phyloP scores from a whole-genome alignment of 805 yeast genomes.

The Candida mattraensis region DNA sequence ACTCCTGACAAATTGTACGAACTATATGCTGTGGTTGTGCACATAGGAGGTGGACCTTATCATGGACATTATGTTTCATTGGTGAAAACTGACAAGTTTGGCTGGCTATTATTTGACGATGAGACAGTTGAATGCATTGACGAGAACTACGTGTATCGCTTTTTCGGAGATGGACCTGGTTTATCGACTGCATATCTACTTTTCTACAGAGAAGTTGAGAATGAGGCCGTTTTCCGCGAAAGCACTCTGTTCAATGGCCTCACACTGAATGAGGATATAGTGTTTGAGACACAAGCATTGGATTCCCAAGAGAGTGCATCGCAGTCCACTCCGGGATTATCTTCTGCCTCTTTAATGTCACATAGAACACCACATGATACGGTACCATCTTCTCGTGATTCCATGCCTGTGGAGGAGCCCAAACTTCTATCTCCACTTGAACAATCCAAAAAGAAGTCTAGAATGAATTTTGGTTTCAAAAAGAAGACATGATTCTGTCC shows the following conservation, averaged over 20 bases:
- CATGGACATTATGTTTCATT: slow-evolving; percentile 95
- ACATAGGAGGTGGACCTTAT: slow-evolving; percentile 96
- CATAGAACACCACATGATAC: too few species aligned
- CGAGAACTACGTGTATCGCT: slow-evolving; percentile 77
- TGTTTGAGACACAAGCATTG: too few species aligned
- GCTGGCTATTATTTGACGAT: slow-evolving; percentile 95
- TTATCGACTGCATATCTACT: slow-evolving; percentile 89
- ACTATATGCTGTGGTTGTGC: slow-evolving; percentile 83
- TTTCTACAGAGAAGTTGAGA: slow-evolving; percentile 65
- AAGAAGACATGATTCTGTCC: slow-evolving; percentile 7
- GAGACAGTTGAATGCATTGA: slow-evolving; percentile 90
- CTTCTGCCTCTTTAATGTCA: too few species aligned
- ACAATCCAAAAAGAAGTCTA: slow-evolving; percentile 15
- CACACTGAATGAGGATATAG: slow-evolving; percentile 21
- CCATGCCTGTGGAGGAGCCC: not conserved
- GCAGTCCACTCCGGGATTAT: not conserved
- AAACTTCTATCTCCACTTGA: too few species aligned
- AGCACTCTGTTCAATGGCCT: slow-evolving; percentile 32
- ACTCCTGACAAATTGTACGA: slow-evolving; percentile 67
- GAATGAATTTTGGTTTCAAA: slow-evolving; percentile 23
- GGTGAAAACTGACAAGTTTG: slow-evolving; percentile 70
- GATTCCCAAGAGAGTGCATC: too few species aligned
- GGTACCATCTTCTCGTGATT: slow-evolving; percentile 1
- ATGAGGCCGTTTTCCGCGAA: slow-evolving; percentile 36
- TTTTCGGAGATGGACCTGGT: slow-evolving; percentile 86